Evolutionary conservation across 1,139 yeast genomes (phyloP), one percentile per base, ranked within the genome.

Genomic region (Pichia sp.): DNA sequence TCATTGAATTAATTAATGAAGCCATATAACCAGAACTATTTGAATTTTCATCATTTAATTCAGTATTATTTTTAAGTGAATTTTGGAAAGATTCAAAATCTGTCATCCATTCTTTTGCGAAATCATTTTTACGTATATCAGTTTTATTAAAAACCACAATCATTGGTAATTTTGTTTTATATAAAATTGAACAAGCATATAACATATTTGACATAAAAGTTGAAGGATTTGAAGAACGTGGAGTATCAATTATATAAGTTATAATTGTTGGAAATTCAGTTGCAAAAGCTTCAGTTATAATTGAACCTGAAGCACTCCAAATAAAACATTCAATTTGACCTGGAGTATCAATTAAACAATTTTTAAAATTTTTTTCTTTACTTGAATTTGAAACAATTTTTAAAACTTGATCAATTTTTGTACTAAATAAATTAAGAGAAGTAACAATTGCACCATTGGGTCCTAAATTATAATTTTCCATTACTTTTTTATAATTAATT

Each of bases 371-470:
- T 28, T 16, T 16, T 16, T 16, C 16, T 16, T 78, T 81, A 1
- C 87, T 72, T 57, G 94, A 76, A 60, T 87, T 87, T 59, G 90
- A 96, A 23, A 90, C 86, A 40, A 94, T 70, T 40, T 78, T 75
- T 48, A 94, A 80, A 7, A 94, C 97, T 66, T 94, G 98, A 61
- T 94, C 99, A 47, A 94, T 87, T 65, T 94, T 94, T 27, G 99
- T 94, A 42, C 96, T 73, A 60, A 94, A 94, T 46, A 94, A 69
- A 60, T 94, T 94, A 51, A 94, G 70, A 16, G 96, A 87, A 0
- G 98, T 94, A 54, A 94, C 96, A 61, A 94, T 94, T 6, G 98
- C 97, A 43, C 99, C 99, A 61, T 94, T 94, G 9, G 99, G 99
- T 0, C 99, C 99, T 48, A 94, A 66, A 51, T 86, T 85, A 61